A percentile compares a stretch with the other conserved stretches of the same genome.
These are phyloP conservation scores for Datura wrightii DNA, from an alignment of 257 asterid species.

Conservation along the genomic window DNA sequence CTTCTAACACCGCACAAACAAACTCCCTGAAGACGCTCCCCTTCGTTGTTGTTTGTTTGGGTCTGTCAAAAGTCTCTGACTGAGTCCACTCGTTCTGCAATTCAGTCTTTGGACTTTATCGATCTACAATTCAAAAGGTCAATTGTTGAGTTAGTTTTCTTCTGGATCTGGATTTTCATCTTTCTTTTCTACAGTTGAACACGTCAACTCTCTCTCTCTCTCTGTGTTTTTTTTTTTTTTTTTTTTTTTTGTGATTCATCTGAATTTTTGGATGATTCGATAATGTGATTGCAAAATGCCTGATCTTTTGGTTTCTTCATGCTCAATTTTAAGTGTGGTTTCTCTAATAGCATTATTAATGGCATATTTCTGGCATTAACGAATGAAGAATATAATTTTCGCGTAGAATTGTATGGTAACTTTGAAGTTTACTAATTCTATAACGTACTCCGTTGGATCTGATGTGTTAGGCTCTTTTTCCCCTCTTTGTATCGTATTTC, in stretches of 20 bases:
- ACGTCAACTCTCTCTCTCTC: neutral
- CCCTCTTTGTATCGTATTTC: too few relatives aligned
- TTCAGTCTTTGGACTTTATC: constrained; percentile 19
- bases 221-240: too few relatives aligned
- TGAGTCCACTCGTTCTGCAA: constrained; percentile 2
- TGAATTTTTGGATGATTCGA: neutral
- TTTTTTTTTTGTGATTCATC: too few relatives aligned
- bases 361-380: neutral
- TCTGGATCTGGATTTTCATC: neutral
- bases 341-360: neutral
- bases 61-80: neutral
- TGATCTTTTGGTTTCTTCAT: too few relatives aligned
- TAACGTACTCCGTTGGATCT: constrained; percentile 1
- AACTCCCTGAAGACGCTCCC: constrained; percentile 15
- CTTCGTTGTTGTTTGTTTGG: neutral
- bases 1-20: constrained; percentile 2
- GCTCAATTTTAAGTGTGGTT: neutral
- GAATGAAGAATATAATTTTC: neutral
- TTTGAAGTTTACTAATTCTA: neutral
- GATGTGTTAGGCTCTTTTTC: neutral
- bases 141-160: neutral
- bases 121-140: constrained; percentile 13
- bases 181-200: neutral
- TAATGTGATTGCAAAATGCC: neutral
- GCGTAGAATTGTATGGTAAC: neutral